Evolutionary conservation across 192 early-diverging fungal species (phyloP), one percentile per base, ranked within the genome.

Genomic region (Pilaira anomala): DNA sequence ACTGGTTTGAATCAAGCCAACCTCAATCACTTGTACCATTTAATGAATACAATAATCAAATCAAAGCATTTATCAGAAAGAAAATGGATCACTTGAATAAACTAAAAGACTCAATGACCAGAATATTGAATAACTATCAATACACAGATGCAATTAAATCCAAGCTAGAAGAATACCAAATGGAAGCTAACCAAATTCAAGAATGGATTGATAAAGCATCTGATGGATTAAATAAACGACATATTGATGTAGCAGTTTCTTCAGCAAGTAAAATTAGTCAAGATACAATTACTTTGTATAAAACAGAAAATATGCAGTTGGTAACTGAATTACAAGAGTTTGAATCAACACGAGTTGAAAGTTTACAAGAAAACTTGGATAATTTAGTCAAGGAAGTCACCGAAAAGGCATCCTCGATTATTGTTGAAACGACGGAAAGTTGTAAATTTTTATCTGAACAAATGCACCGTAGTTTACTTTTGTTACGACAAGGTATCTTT

Each of bases 31-130:
- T 58, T 16, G 36, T 25, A 16, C 29, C 40, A 11, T 33, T 36
- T 25, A 14, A 13, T 41, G 56, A 58, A 25, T 58, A 58, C 21
- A 58, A 58, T 25, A 39, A 58, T 1, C 56, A 58, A 22, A 14
- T 58, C 5, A n/a, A 19, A 12, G 14, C 2, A 39, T 39, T 40
- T 13, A 18, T 58, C 12, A 13, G n/a, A 8, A 58, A 58, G 19
- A 58, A 42, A 16, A 16, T 58, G 40, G 56, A 58, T 41, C 18
- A 40, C 8, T 5, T 58, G 13, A 19, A 39, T 12, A 18, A 39
- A 25, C 11, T 58, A 11, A 42, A 58, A 7, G 56, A 58, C 19
- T 42, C 40, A 11, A 40, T 58, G 39, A 14, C 13, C 14, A 21
- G 21, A 16, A 16, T 58, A 3, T 58, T 58, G n/a, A 41, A n/a